Base-by-base conservation (phyloP, 495 filamentous ascomycete genomes). In the Penicillium maclennaniae region DNA sequence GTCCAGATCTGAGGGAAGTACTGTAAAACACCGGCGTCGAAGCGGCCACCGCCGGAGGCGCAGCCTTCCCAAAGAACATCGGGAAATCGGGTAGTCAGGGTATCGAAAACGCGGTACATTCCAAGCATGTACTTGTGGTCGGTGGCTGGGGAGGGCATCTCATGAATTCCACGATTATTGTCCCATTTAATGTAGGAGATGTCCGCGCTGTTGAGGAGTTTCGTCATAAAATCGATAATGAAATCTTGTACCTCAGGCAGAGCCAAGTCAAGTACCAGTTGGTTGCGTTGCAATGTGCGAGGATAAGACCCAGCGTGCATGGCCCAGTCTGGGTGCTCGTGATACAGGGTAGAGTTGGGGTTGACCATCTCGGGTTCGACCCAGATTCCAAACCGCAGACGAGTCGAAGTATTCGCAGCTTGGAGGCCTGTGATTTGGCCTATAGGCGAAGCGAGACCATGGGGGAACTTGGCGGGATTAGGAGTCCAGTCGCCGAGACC, bases 331-430 rank as follows among this genome's bases (percentile, higher is more conserved):
- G 80, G 80, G 53, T 83, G 80, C 36, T 71, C 57, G 8, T 68
- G 53, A 58, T 81, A 83, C 5, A 83, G 70, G 37, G 62, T 70
- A 4, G 79, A 82, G 36, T 78, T 71, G 0, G 78, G 77, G 39
- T 78, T 82, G 47, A 83, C 77, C 79, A 83, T 83, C 47, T 83
- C 79, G 0, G 78, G 80, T 56, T 83, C 80, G 4, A 83, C 62
- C 79, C 79, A 83, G 17, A 83, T 68, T 12, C 80, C 80, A 44
- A 83, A 82, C 36, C 69, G 66, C 44, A 83, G 58, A 6, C 72
- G 60, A 0, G 58, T 61, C 0, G 75, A 73, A 0, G 77, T 65
- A 43, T 76, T 73, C 3, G 63, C 61, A 4, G 71, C 59, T 7
- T 61, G 74, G 7, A 80, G 65, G 7, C 55, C 61, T 1, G 76